Conservation (phyloP, 1,284 basidiomycete species). For the Irpex sp. region DNA sequence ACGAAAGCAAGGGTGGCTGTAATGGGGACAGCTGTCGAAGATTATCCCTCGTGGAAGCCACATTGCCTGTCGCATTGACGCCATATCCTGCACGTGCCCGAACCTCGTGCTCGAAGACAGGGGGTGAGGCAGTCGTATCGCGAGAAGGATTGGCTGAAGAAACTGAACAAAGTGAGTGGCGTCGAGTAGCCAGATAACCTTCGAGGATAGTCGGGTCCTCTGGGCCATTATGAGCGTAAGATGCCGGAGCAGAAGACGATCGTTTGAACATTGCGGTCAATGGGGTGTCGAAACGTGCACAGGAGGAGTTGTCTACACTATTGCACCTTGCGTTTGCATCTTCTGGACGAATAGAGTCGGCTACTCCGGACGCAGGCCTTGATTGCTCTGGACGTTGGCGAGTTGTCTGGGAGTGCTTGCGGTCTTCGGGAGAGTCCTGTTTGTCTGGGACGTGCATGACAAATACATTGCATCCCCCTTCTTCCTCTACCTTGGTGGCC, state of each 20-base stretch:
- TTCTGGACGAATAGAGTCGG: neutral
- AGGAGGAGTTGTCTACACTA: slow-evolving; percentile 6
- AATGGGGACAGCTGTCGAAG: neutral
- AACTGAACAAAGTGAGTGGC: slow-evolving; percentile 13
- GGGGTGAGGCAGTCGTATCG: slow-evolving; percentile 1
- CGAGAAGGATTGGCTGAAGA: slow-evolving; percentile 2
- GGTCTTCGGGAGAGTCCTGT: neutral
- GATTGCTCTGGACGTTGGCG: neutral
- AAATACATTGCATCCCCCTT: slow-evolving; percentile 11
- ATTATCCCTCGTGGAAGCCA: slow-evolving; percentile 10
- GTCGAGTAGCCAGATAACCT: slow-evolving; percentile 11
- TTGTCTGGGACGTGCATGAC: slow-evolving; percentile 11
- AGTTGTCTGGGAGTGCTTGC: neutral
- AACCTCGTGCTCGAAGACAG: slow-evolving; percentile 10
- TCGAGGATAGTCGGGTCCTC: slow-evolving; percentile 2
- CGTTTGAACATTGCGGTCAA: slow-evolving; percentile 60
- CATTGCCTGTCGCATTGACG: slow-evolving; percentile 10
- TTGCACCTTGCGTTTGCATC: slow-evolving; percentile 9
- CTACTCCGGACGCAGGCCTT: neutral
- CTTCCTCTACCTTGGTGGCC: slow-evolving; percentile 21
- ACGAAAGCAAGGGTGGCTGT: neutral
- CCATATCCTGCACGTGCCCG: slow-evolving; percentile 19
- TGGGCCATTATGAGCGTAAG: slow-evolving; percentile 23
- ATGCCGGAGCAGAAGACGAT: slow-evolving; percentile 49
- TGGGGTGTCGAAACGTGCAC: slow-evolving; percentile 40